Evolutionary conservation across 192 early-diverging fungal species (phyloP), one percentile per base, ranked within the genome.

Genomic region (Coemansia biformis): DNA sequence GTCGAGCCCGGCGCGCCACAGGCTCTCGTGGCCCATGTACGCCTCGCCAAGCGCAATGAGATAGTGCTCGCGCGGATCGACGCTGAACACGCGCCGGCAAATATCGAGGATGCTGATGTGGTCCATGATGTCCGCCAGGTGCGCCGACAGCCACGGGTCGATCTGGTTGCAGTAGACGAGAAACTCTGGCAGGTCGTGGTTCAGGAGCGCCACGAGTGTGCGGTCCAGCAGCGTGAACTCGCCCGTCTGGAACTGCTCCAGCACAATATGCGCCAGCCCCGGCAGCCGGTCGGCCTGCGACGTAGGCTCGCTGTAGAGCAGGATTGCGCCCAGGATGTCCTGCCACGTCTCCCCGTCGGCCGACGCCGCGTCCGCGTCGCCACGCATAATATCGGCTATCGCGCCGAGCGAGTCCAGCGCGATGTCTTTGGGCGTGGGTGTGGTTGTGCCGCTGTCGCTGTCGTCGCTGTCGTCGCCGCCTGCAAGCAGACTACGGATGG

Each of bases 91-190:
- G 1, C 33, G 35, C 1, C 54, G 60, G 33, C 76, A 78, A 14
- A 61, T 53, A 24, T 78, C 82, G 13, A 81, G 61, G 15, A 76
- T 61, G 21, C 74, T 58, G 0, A 80, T 43, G 5, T 81, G 78
- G 23, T 80, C 65, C 66, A 87, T 50, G 1, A 80, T 57, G 53
- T 85, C 82, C 0, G 68, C 51, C 0, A 82, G 18, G 34, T 87
- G 85, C 0, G 83, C 77, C 10, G 80, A 74, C 8, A 87, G 68
- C 83, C 83, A 85, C 4, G 51, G 41, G 33, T 83, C 75, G 44
- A 71, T 68, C 32, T 58, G 63, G 32, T 36, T 50, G 37, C 64
- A 53, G 49, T 52, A 45, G 24, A 76, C 63, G 31, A 79, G 73
- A 30, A 83, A 68, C 33, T 69, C 65, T 12, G 76, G 44, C 49